These are phyloP conservation scores for Aspergillus leporis DNA, from an alignment of 495 filamentous ascomycete genomes.

Conservation along the genomic window DNA sequence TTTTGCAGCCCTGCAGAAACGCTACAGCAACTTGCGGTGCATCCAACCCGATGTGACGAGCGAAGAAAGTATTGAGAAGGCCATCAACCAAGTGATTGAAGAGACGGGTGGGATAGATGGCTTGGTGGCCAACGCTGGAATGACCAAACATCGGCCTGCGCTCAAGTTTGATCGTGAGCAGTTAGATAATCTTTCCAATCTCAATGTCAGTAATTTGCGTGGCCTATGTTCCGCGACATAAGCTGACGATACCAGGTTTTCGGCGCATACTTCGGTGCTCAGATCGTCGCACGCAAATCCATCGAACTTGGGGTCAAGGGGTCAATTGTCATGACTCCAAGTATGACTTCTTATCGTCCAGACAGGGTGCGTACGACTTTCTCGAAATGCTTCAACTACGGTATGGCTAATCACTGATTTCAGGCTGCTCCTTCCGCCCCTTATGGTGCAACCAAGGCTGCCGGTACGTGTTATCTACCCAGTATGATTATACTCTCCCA, in stretches of 20 bases:
- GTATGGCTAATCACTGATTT: background rate
- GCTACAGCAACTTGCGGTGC: constrained; percentile 36
- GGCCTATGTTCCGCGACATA: background rate
- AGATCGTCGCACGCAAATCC: constrained; percentile 16
- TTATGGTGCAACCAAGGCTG: constrained; percentile 23
- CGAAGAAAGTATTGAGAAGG: constrained; percentile 39
- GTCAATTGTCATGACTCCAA: constrained; percentile 41
- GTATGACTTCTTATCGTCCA: constrained; percentile 43
- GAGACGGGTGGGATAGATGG: constrained; percentile 36
- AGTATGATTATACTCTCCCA: background rate
- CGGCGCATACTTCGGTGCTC: constrained; percentile 25
- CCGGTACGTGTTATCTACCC: background rate
- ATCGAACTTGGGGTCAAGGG: constrained; percentile 28
- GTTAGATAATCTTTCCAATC: constrained; percentile 41
- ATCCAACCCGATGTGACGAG: constrained; percentile 43
- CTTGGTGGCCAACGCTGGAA: constrained; percentile 42
- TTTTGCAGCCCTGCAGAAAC: constrained; percentile 33
- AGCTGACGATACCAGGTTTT: constrained; percentile 6
- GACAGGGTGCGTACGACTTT: constrained; percentile 20
- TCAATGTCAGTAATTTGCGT: constrained; percentile 34
- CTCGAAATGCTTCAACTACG: background rate
- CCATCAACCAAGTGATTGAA: constrained; percentile 39
- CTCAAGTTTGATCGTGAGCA: constrained; percentile 39
- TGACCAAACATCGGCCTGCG: constrained; percentile 49
- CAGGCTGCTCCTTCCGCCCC: constrained; percentile 11